Base-by-base conservation (phyloP, 2,329 filamentous ascomycete genomes). In the Cordyceps fumosorosea region DNA sequence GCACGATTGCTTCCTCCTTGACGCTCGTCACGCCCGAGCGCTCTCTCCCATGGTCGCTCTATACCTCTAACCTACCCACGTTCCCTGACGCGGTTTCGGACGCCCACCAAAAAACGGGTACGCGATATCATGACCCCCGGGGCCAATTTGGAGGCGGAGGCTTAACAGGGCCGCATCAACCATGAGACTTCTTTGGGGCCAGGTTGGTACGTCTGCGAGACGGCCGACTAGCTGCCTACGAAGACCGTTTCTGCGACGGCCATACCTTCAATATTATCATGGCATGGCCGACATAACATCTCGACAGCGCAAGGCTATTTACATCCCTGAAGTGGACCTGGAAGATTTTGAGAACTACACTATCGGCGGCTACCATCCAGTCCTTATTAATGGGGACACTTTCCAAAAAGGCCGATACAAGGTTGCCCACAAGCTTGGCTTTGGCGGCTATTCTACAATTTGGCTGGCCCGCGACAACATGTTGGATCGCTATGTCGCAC, bases 391-490 rank as follows among this genome's bases (percentile, higher is more conserved):
- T n/a, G n/a, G n/a, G n/a, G n/a, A n/a, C n/a, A n/a, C n/a, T n/a
- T n/a, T n/a, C n/a, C n/a, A n/a, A n/a, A n/a, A n/a, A n/a, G n/a
- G n/a, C n/a, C n/a, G n/a, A n/a, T n/a, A n/a, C n/a, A n/a, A n/a
- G n/a, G n/a, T n/a, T n/a, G n/a, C n/a, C n/a, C n/a, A n/a, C n/a
- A n/a, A n/a, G n/a, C n/a, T n/a, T n/a, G n/a, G n/a, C n/a, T n/a
- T n/a, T n/a, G n/a, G n/a, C n/a, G n/a, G n/a, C n/a, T n/a, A n/a
- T n/a, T n/a, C 69, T 74, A 77, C 76, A 1, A 71, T 77, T 56
- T 78, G 75, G 76, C 72, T 78, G 29, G 74, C 72, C 20, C 67
- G 67, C 37, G 75, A 78, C 65, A 64, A 65, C 44, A 54, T 66
- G 29, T 65, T 64, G 20, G 29, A 65, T 50, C 66, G 64, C 34